Evolutionary conservation across 1,284 basidiomycete species (phyloP).

Genomic region (Irpex lacteus): DNA sequence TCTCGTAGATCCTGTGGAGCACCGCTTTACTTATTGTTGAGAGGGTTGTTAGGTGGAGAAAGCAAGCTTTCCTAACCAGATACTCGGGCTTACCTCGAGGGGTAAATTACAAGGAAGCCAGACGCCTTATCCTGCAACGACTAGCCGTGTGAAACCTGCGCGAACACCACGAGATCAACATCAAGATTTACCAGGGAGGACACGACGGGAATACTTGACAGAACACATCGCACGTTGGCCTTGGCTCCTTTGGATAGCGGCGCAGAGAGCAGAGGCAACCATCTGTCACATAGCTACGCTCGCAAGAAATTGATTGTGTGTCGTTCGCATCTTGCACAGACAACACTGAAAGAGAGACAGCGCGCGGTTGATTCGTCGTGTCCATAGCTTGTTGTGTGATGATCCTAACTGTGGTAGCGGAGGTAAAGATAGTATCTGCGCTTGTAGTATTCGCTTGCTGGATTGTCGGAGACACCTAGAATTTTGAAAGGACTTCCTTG

Average conservation of each 20-base stretch:
- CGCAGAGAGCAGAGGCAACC: background rate
- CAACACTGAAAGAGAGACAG: background rate
- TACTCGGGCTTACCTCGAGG: background rate
- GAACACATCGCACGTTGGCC: background rate
- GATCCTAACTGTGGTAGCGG: background rate
- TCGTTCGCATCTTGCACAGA: background rate
- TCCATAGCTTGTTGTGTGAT: background rate
- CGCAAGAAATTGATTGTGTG: background rate
- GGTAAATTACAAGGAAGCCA: background rate
- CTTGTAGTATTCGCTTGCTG: background rate
- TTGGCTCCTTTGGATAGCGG: background rate
- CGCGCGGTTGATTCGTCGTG: background rate
- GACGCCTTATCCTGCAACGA: background rate
- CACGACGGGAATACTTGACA: background rate
- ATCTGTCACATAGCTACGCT: background rate
- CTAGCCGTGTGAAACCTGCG: background rate
- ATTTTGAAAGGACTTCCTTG: background rate
- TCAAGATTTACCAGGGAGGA: background rate
- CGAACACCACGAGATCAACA: background rate
- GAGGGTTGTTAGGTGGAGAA: background rate
- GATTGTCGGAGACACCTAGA: background rate
- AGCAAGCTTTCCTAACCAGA: background rate
- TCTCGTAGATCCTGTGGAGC: background rate
- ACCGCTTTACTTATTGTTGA: background rate
- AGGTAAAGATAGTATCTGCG: background rate